Evolutionary conservation across 306 rosid genomes (phyloP), one percentile per base, ranked within the genome.

Genomic region (Luffa acutangula): DNA sequence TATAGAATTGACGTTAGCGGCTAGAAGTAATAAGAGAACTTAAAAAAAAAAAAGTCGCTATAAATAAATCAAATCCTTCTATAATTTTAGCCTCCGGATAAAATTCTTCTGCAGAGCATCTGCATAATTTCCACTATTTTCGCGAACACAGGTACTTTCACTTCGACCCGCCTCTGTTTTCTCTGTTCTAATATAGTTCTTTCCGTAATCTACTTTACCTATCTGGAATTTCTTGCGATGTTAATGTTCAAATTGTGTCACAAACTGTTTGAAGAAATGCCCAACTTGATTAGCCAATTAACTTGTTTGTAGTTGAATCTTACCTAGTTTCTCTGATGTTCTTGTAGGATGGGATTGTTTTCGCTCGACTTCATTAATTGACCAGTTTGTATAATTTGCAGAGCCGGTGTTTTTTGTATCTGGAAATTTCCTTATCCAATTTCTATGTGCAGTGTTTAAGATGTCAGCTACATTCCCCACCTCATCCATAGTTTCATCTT

Each of bases 401-500:
- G 15, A 49, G 60, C 13, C 45, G 3, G 42, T 21, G 42, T 71
- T 71, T 12, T 51, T 49, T 73, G 60, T 53, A 31, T 49, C 78
- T 73, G 43, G 13, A 33, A 21, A 73, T 4, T 46, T 25, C 4
- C 58, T 48, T 48, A 25, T 13, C 48, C 17, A 25, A 25, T 48
- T 56, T 77, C 12, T n/a, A 41, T 51, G 54, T 51, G 25, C 6
- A 15, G 52, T 83, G 75, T 62, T 59, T 65, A 80, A 54, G 84
- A 94, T 94, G 97, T 84, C 94, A 18, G 85, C 87, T 34, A 86
- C 83, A 57, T 75, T 85, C 78, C 84, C 86, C 58, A 70, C 90
- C 37, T 79, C 86, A 77, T 85, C 79, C 78, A 20, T 88, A 43
- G 57, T 42, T 79, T 83, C 89, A 66, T 80, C 79, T 49, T 86